Evolutionary conservation across 257 asterid species (phyloP).

Genomic region (Salvia miltiorrhiza): DNA sequence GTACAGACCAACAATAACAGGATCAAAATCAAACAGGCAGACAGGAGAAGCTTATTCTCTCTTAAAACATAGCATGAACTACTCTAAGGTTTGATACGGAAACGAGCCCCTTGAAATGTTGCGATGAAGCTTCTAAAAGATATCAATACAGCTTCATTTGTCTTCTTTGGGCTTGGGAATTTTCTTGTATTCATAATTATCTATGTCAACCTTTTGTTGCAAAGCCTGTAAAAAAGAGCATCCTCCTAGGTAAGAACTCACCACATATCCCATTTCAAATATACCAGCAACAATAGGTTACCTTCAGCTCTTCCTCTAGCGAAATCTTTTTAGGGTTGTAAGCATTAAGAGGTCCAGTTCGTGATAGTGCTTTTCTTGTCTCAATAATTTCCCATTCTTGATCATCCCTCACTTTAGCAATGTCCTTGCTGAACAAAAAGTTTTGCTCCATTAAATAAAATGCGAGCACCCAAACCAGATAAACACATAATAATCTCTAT

Average conservation of each 20-base stretch:
- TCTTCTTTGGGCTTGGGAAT: conserved; percentile 65
- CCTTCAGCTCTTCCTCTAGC: conserved; percentile 90
- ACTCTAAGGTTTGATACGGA: not conserved
- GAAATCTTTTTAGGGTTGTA: conserved; percentile 76
- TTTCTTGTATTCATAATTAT: conserved; percentile 82
- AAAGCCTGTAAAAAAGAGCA: conserved; percentile 47
- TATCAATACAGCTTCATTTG: conserved; percentile 36
- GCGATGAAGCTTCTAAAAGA: too few species aligned
- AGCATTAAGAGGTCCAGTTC: conserved; percentile 74
- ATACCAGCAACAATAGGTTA: conserved; percentile 20
- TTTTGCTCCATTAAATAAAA: conserved; percentile 12
- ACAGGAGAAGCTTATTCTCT: not conserved
- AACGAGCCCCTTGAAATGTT: conserved; percentile 9
- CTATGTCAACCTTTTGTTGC: conserved; percentile 75
- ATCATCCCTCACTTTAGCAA: conserved; percentile 87
- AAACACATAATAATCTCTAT: not conserved
- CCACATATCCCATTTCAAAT: not conserved
- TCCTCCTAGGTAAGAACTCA: not conserved
- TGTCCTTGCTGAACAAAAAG: conserved; percentile 73
- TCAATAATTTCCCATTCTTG: conserved; percentile 93
- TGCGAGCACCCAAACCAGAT: not conserved
- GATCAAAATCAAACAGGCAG: conserved; percentile 6
- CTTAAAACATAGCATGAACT: conserved; percentile 4
- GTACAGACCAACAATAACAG: not conserved
- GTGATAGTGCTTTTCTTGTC: conserved; percentile 74